Conservation (phyloP, 2,329 filamentous ascomycete genomes). For the Hypoxylon sp. region DNA sequence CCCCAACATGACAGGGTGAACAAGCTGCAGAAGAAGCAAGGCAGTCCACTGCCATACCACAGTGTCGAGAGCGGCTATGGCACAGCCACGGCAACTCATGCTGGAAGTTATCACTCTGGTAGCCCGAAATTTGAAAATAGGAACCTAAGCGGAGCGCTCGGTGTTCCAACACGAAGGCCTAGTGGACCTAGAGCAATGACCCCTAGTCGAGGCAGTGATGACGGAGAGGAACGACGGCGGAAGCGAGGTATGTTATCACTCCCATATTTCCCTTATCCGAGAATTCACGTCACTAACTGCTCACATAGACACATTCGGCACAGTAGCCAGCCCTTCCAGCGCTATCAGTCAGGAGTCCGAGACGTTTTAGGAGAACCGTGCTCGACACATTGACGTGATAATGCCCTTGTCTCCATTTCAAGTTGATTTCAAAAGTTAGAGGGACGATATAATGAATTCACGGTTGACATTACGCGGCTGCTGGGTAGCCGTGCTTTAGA, state of each 20-base stretch:
- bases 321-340: conserved; percentile 55
- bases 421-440: conserved; percentile 47
- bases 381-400: conserved; percentile 49
- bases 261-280: not conserved
- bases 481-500: conserved; percentile 39
- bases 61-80: conserved; percentile 68
- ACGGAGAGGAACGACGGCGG: conserved; percentile 63
- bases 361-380: conserved; percentile 61
- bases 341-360: conserved; percentile 64
- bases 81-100: conserved; percentile 61
- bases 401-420: conserved; percentile 50
- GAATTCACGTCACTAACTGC: conserved; percentile 7
- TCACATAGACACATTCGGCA: conserved; percentile 65
- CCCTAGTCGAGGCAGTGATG: conserved; percentile 62
- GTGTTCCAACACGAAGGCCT: conserved; percentile 65
- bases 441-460: conserved; percentile 32
- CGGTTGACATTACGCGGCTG: conserved; percentile 32
- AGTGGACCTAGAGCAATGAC: conserved; percentile 73
- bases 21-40: conserved; percentile 64
- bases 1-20: conserved; percentile 62
- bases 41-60: conserved; percentile 70
- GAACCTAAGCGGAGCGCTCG: conserved; percentile 67
- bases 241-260: conserved; percentile 68
- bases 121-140: conserved; percentile 70
- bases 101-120: conserved; percentile 61